Base-by-base conservation (phyloP, 768 basidiomycete species). In the Pisolithus microcarpus region DNA sequence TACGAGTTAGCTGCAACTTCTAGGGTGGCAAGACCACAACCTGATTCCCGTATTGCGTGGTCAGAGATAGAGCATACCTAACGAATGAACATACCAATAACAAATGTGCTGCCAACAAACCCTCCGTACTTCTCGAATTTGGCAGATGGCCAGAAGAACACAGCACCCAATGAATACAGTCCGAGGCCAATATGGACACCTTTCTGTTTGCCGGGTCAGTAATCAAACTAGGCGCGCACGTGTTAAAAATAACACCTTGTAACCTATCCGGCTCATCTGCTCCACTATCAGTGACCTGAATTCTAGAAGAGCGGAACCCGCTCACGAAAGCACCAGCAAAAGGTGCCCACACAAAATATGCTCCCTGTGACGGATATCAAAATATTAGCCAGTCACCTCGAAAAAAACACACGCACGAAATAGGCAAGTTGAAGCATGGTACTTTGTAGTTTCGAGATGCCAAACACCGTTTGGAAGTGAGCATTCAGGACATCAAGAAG, bases 1-100 rank as follows among this genome's bases (percentile, higher is more conserved):
- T 88, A 87, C n/a, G 85, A 85, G 67, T 89, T 89, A 39, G 86
- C 87, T 1, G 85, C 81, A 16, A 85, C 84, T 65, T 85, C 82
- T 40, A 85, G 70, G 28, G 79, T 77, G 9, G 78, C 72, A 7
- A 88, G 74, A 38, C 87, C 87, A 55, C 81, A 83, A 2, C 80
- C 80, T 79, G 40, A 36, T 15, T 13, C 10, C 28, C 4, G 34
- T 49, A 10, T 18, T 6, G 37, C 42, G n/a, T 48, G 21, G 23
- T 44, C 8, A 10, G 39, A 46, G 36, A 2, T 34, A 26, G n/a
- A 39, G 24, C 11, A 23, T 9, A 28, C 15, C 13, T 5, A 6
- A 42, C 9, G 24, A 24, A 43, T 0, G 31, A 34, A 49, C 69
- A 58, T 51, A 79, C 80, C 80, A 48, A 82, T 84, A 44, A 84